A percentile compares a stretch with the other conserved stretches of the same genome.
Evolutionary conservation across 1,284 basidiomycete genomes (phyloP).

Genomic region (Boletus mariae): DNA sequence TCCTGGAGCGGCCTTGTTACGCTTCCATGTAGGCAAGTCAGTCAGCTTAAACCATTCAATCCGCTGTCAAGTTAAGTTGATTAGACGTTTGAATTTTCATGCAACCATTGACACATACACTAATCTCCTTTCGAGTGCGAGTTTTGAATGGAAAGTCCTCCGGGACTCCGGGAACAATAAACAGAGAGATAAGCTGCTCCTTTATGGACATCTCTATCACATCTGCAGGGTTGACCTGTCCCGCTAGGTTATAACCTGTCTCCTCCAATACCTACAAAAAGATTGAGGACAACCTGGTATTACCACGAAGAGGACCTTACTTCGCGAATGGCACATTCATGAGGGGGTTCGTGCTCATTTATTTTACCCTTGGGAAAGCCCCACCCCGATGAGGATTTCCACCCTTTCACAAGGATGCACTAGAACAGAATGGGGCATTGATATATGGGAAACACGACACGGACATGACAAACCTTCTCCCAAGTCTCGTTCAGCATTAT

Average conservation of each 20-base stretch:
- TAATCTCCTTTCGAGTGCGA: slow-evolving; percentile 96
- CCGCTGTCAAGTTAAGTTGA: slow-evolving; percentile 52
- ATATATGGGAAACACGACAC: slow-evolving; percentile 2
- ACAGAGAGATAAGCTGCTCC: slow-evolving; percentile 88
- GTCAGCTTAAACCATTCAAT: slow-evolving; percentile 94
- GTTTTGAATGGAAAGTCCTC: slow-evolving; percentile 91
- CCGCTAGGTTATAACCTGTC: slow-evolving; percentile 85
- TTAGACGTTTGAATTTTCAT: slow-evolving; percentile 13
- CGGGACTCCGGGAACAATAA: slow-evolving; percentile 87
- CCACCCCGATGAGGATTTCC: slow-evolving; percentile 96
- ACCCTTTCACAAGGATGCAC: slow-evolving; percentile 95
- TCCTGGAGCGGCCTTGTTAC: slow-evolving; percentile 66
- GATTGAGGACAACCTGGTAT: slow-evolving; percentile 5
- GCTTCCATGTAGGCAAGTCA: slow-evolving; percentile 93
- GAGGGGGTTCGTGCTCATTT: slow-evolving; percentile 85
- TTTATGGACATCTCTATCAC: slow-evolving; percentile 87
- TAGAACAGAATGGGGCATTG: slow-evolving; percentile 31
- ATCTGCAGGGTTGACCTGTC: slow-evolving; percentile 64
- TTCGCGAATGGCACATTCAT: slow-evolving; percentile 87
- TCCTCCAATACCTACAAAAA: slow-evolving; percentile 80
- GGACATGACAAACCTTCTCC: slow-evolving; percentile 71
- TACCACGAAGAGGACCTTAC: slow-evolving; percentile 41
- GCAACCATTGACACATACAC: slow-evolving; percentile 55
- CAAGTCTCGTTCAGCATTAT: slow-evolving; percentile 90
- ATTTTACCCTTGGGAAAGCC: slow-evolving; percentile 99